Conservation (phyloP, 129 eudicot species). For the Calendula officinalis region DNA sequence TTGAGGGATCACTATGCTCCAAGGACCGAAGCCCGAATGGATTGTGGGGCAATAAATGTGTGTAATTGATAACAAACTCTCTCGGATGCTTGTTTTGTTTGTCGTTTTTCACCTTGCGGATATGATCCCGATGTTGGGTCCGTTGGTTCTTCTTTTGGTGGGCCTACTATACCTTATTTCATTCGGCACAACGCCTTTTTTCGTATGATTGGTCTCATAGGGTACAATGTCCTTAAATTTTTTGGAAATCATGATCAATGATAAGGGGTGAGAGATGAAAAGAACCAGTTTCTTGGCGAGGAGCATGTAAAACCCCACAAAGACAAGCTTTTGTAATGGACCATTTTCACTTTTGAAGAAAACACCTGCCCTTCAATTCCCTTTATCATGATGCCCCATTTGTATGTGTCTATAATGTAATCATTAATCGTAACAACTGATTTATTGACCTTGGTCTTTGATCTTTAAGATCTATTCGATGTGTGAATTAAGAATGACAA, state of each 20-base stretch:
- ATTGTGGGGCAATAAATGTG: conserved; percentile 1
- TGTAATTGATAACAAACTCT: background rate
- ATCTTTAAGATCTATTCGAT: background rate
- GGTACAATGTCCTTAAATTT: conserved; percentile 22
- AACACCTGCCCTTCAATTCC: background rate
- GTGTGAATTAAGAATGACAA: background rate
- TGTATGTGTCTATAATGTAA: conserved; percentile 7
- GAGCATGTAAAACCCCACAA: conserved; percentile 35
- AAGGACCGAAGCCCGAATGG: background rate
- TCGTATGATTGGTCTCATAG: conserved; percentile 20
- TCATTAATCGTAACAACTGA: conserved; percentile 21
- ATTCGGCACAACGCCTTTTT: conserved; percentile 19
- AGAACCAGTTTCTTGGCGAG: conserved; percentile 32
- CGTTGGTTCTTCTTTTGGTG: conserved; percentile 2
- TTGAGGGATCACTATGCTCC: conserved; percentile 6
- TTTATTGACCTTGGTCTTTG: background rate
- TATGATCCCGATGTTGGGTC: background rate
- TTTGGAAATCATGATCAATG: conserved; percentile 15
- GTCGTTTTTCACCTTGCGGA: background rate
- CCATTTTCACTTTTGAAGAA: conserved; percentile 11
- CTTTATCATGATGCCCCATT: conserved; percentile 17
- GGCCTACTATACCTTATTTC: conserved; percentile 12
- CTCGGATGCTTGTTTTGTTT: background rate
- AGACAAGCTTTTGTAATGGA: conserved; percentile 13
- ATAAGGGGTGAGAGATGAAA: conserved; percentile 32